Evolutionary conservation across 495 filamentous ascomycete species (phyloP).

Genomic region (Evernia prunastri): DNA sequence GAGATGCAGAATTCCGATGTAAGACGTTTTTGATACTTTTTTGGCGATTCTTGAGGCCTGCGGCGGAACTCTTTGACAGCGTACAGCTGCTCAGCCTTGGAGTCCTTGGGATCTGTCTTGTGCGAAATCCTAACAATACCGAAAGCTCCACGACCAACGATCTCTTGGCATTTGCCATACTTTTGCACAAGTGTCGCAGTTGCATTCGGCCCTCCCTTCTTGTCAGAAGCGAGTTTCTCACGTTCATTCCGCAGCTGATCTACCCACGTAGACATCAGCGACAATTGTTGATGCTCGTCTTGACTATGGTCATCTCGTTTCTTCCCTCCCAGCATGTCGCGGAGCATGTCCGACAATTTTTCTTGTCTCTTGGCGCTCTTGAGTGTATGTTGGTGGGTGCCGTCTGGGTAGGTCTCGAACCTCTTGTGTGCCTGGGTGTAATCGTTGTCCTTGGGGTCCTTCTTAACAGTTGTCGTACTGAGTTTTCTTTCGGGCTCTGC

Average conservation of each 20-base stretch:
- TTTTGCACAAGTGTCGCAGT: conserved; percentile 87
- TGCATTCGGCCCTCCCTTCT: conserved; percentile 68
- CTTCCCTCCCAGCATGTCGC: conserved; percentile 69
- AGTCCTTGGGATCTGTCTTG: conserved; percentile 78
- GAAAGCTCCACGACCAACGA: conserved; percentile 95
- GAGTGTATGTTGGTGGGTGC: conserved; percentile 78
- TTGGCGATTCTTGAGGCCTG: conserved; percentile 83
- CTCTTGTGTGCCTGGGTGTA: conserved; percentile 40
- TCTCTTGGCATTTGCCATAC: conserved; percentile 97
- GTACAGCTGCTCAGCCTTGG: conserved; percentile 79
- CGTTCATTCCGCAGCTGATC: conserved; percentile 87
- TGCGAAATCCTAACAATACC: conserved; percentile 98
- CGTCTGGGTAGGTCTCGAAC: conserved; percentile 55
- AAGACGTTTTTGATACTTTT: conserved; percentile 95
- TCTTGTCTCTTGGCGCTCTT: conserved; percentile 86
- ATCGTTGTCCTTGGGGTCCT: conserved; percentile 41
- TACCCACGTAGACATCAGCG: conserved; percentile 91
- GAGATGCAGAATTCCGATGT: conserved; percentile 99
- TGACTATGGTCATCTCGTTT: conserved; percentile 61
- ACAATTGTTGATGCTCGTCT: conserved; percentile 73
- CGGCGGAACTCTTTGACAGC: conserved; percentile 98
- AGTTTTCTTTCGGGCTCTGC: conserved; percentile 41
- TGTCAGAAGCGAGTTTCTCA: conserved; percentile 66
- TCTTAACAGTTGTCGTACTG: conserved; percentile 36
- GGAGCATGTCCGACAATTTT: conserved; percentile 87